phyloP scores from a whole-genome alignment of 257 asterid genomes.

The Dorcoceras hygrometricum region DNA sequence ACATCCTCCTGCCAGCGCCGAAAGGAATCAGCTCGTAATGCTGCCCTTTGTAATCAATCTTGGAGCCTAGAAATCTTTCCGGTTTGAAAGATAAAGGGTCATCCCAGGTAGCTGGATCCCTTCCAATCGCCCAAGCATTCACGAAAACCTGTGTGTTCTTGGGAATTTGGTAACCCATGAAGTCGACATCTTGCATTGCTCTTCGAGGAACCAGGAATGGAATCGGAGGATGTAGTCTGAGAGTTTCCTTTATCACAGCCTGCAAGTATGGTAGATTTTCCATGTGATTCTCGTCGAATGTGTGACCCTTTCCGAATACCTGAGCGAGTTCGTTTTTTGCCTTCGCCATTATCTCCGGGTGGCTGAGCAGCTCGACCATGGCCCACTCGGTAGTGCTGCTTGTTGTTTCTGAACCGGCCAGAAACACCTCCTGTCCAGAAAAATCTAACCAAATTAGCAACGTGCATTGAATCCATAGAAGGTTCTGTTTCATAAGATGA shows the following conservation, averaged over 20 bases:
- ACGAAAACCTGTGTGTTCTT: slow-evolving; percentile 47
- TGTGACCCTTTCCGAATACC: slow-evolving; percentile 32
- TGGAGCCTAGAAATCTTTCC: slow-evolving; percentile 46
- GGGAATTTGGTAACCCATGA: slow-evolving; percentile 50
- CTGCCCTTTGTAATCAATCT: slow-evolving; percentile 42
- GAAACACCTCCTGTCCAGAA: slow-evolving; percentile 57
- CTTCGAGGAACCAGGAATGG: slow-evolving; percentile 54
- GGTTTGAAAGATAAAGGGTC: slow-evolving; percentile 40
- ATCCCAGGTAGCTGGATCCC: slow-evolving; percentile 47
- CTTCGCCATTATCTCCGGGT: slow-evolving; percentile 45
- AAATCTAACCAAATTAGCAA: background rate
- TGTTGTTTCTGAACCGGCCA: slow-evolving; percentile 70
- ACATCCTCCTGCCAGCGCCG: slow-evolving; percentile 47
- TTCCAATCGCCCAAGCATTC: slow-evolving; percentile 59
- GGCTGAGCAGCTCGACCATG: slow-evolving; percentile 57
- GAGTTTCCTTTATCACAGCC: slow-evolving; percentile 55
- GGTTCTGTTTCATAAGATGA: no score
- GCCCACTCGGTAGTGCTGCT: slow-evolving; percentile 64
- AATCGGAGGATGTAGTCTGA: slow-evolving; percentile 53
- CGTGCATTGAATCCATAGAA: no score
- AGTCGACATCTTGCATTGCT: slow-evolving; percentile 37
- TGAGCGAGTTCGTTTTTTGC: slow-evolving; percentile 35
- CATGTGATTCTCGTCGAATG: slow-evolving; percentile 41
- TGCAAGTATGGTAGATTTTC: slow-evolving; percentile 41
- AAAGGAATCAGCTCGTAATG: slow-evolving; percentile 47